Evolutionary conservation across 1,139 yeast species (phyloP), one percentile per base, ranked within the genome.

Genomic region (Blastobotrys aristatus): DNA sequence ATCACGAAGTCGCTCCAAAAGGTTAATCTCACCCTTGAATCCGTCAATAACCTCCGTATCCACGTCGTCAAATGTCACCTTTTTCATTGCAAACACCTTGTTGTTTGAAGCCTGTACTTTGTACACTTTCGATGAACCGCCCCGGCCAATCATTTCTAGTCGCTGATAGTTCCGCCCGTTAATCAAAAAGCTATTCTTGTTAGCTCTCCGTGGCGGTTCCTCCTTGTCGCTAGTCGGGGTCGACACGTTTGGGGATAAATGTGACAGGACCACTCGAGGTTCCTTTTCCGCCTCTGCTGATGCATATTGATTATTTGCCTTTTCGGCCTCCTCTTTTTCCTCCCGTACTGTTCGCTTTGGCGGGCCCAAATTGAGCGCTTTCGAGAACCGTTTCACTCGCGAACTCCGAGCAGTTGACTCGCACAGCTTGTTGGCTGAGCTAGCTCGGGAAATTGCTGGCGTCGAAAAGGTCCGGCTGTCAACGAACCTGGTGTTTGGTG

Each of bases 81-180:
- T 79, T 59, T 92, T 92, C 42, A 92, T 72, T 0, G 98, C 98
- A 64, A 77, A 87, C 1, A 79, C 67, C 55, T 76, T 77, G 32
- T 62, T 61, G 47, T 73, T 75, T 3, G 73, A 63, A 0, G 82
- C 71, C 54, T 80, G 82, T 0, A 85, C 96, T 57, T 84, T 84
- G 70, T 84, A 92, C 16, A 92, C 98, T 60, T 84, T 87, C 0
- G 97, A 89, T 0, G 97, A 78, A 0, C 98, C 98, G 30, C 98
- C 98, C 59, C 84, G 76, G 13, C 98, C 98, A 16, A 92, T 66
- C 17, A 86, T 70, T 58, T 88, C 96, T 20, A 87, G 68, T 50
- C 84, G 77, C 57, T 84, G 94, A 61, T 87, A 90, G 36, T 74
- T 75, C 38, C 73, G 73, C 2, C 78, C 81, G 62, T 88, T 86